These are phyloP conservation scores for Cystobasidium sp. DNA, from an alignment of 1,284 basidiomycete species.

Conservation along the genomic window DNA sequence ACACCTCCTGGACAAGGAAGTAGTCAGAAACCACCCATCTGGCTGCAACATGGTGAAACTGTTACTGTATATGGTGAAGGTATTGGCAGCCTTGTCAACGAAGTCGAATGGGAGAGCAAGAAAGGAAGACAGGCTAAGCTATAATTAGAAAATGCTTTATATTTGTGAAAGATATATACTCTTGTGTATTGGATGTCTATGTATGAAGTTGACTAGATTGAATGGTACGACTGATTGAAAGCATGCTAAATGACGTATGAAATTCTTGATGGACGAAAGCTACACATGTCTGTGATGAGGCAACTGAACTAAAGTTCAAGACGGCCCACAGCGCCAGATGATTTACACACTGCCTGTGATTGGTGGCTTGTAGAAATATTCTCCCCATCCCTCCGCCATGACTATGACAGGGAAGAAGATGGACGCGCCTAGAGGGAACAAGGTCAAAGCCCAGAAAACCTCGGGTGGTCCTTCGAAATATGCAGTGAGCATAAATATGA, in stretches of 20 bases:
- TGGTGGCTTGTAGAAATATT: neutral
- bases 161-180: neutral
- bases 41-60: constrained; percentile 75
- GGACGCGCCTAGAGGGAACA: neutral
- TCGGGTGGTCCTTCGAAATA: constrained; percentile 7
- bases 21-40: constrained; percentile 53
- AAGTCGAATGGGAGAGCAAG: constrained; percentile 28
- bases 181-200: neutral
- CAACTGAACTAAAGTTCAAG: too few relatives aligned
- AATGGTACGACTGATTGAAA: too few relatives aligned
- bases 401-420: neutral
- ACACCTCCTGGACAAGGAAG: constrained; percentile 62
- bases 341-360: neutral
- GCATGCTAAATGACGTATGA: too few relatives aligned
- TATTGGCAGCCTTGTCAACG: constrained; percentile 39
- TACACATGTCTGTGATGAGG: too few relatives aligned
- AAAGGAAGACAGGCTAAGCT: neutral
- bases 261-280: too few relatives aligned
- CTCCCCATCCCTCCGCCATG: constrained; percentile 6
- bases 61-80: constrained; percentile 64
- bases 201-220: too few relatives aligned
- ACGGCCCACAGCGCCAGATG: too few relatives aligned
- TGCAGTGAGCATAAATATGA: neutral
- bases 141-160: neutral
- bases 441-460: constrained; percentile 12